Base-by-base conservation (phyloP, 2,329 filamentous ascomycete genomes). In the Neonectria hederae region DNA sequence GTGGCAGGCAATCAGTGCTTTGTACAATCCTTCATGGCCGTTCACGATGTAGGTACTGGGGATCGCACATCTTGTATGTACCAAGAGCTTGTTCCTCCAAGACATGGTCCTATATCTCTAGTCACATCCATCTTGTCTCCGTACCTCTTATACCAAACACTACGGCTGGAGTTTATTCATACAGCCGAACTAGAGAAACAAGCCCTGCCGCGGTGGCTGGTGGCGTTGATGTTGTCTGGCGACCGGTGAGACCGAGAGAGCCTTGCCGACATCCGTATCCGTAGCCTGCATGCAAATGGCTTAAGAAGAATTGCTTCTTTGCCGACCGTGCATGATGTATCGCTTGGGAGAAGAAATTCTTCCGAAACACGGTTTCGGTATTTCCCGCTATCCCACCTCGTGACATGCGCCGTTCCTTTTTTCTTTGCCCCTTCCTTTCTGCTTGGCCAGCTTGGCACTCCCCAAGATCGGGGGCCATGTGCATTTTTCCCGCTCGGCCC, bases 301-400 rank as follows among this genome's bases (percentile, higher is more conserved):
- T n/a, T 38, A 7, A 24, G 10, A n/a, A 26, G 19, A 22, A 53
- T 53, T 59, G 56, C 56, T 59, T 53, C 48, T 53, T 52, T 35
- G 46, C 46, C 21, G 38, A 21, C 48, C 26, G 14, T 53, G 10
- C 13, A 8, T 24, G 28, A 30, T 53, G 45, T 30, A 21, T 59
- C 40, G 42, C 38, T 43, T 59, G 28, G 24, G 26, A 59, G 26
- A 38, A 51, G 48, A 45, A 32, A 51, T 30, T 32, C 11, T 35
- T 51, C n/a, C 24, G 26, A 32, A 42, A 38, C 48, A 38, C 38
- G 26, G 21, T 22, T n/a, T 51, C 48, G 28, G n/a, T 3, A 1
- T 30, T 11, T 13, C 17, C 46, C 46, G 46, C 26, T 24, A n/a
- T n/a, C 26, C 48, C 28, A n/a, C 28, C n/a, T 21, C 10, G n/a